These are phyloP conservation scores for Lolium rigidum DNA, from an alignment of 176 grass and related monocot species.

Conservation along the genomic window DNA sequence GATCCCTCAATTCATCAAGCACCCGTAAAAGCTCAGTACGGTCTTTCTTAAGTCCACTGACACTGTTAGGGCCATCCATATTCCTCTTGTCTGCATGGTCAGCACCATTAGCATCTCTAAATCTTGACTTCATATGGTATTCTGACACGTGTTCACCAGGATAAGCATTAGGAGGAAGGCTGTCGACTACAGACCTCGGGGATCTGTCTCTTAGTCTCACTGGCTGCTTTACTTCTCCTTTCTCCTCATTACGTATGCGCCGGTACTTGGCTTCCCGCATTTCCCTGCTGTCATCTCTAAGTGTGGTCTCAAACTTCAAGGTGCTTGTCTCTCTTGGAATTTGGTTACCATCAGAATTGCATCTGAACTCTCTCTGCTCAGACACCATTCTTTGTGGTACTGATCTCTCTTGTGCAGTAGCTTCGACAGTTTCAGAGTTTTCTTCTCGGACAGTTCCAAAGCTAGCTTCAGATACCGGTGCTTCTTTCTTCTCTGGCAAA, in stretches of 20 bases:
- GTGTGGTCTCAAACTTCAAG: conserved; percentile 36
- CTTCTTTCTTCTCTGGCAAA: conserved; percentile 58
- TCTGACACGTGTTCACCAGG: conserved; percentile 56
- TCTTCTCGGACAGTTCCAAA: conserved; percentile 22
- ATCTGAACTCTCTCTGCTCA: conserved; percentile 22
- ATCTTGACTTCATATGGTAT: conserved; percentile 39
- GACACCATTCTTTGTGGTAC: conserved; percentile 12
- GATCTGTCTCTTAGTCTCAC: conserved; percentile 44
- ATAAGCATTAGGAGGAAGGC: conserved; percentile 34
- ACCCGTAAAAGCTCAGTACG: conserved; percentile 66
- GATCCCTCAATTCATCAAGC: conserved; percentile 88
- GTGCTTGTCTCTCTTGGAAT: conserved; percentile 34
- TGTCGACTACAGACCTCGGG: conserved; percentile 31
- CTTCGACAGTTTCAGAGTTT: conserved; percentile 9
- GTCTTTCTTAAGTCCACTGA: conserved; percentile 64
- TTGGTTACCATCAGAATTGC: conserved; percentile 39
- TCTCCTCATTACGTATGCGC: conserved; percentile 49
- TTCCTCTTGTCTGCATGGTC: conserved; percentile 24
- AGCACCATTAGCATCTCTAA: conserved; percentile 27
- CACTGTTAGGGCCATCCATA: conserved; percentile 47
- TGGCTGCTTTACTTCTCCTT: conserved; percentile 45
- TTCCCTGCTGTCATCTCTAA: conserved; percentile 50
- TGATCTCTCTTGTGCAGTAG: conserved; percentile 39
- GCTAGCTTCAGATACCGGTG: conserved; percentile 35
- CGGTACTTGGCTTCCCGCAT: conserved; percentile 58